Percentiles rank a stretch among this genome's conserved stretches.
phyloP scores from a whole-genome alignment of 495 filamentous ascomycete species.

The Stereocaulon alpinum region DNA sequence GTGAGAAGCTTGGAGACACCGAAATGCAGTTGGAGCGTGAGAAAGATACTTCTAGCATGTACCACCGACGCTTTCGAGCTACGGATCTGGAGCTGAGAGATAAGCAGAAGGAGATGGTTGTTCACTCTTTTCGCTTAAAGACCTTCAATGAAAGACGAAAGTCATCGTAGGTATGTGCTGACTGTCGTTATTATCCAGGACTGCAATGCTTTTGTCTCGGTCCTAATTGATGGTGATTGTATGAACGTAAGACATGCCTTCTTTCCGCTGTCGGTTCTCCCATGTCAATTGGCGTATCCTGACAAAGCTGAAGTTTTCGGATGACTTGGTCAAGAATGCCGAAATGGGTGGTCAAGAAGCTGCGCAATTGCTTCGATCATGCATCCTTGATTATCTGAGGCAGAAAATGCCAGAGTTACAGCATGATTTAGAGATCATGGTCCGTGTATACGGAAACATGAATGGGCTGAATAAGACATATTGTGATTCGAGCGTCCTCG shows the following conservation, averaged over 20 bases:
- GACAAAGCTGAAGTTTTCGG: conserved; percentile 21
- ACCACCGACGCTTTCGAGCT: conserved; percentile 8
- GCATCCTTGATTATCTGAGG: conserved; percentile 17
- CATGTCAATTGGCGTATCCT: no score
- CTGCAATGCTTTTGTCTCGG: conserved; percentile 21
- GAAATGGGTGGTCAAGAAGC: conserved; percentile 25
- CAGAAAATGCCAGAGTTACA: conserved; percentile 9
- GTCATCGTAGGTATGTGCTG: background rate
- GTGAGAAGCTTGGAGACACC: conserved; percentile 4
- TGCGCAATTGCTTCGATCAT: conserved; percentile 17
- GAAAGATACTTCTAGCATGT: conserved; percentile 3
- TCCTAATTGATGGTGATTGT: conserved; percentile 28
- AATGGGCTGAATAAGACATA: conserved; percentile 26
- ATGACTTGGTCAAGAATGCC: conserved; percentile 19
- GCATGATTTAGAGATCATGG: conserved; percentile 19
- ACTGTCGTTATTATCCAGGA: background rate
- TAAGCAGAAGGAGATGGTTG: conserved; percentile 10
- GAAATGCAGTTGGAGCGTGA: conserved; percentile 12
- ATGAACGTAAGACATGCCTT: conserved; percentile 24
- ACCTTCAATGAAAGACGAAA: background rate
- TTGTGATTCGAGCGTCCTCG: conserved; percentile 14
- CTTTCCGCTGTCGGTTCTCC: no score
- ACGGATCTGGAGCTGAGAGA: conserved; percentile 6
- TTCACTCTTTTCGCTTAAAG: background rate
- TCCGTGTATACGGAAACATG: conserved; percentile 28